These are phyloP conservation scores for Xylaria venustula DNA, from an alignment of 495 filamentous ascomycete genomes.

Conservation along the genomic window DNA sequence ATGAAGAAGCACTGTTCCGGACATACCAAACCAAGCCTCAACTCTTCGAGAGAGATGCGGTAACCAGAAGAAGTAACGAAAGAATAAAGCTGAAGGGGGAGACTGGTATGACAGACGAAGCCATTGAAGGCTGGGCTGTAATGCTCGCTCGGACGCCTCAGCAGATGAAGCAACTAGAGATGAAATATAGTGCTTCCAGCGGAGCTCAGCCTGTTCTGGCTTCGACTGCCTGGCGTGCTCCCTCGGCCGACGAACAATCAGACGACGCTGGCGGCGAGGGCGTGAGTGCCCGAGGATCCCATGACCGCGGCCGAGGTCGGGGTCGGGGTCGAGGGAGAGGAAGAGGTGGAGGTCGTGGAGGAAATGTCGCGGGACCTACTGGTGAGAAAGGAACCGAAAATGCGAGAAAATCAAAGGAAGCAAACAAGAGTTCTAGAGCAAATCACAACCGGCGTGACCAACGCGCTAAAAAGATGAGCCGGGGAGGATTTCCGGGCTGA, in stretches of 20 bases:
- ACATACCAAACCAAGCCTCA: constrained; percentile 61
- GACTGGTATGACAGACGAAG: constrained; percentile 90
- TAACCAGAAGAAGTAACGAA: constrained; percentile 61
- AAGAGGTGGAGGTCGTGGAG: constrained; percentile 51
- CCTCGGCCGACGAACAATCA: constrained; percentile 40
- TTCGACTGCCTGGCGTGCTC: constrained; percentile 60
- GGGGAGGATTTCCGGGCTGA: constrained; percentile 56
- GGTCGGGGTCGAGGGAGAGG: constrained; percentile 48
- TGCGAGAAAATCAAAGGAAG: constrained; percentile 63
- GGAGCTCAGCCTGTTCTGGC: constrained; percentile 61
- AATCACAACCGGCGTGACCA: constrained; percentile 70
- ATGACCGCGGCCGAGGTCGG: constrained; percentile 46
- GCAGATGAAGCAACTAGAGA: constrained; percentile 63
- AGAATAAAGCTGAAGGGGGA: constrained; percentile 66
- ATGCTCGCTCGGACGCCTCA: constrained; percentile 76
- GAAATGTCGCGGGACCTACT: constrained; percentile 57
- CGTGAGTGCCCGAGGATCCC: constrained; percentile 26
- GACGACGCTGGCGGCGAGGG: constrained; percentile 44
- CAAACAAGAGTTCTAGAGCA: constrained; percentile 59
- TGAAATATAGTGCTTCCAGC: constrained; percentile 57
- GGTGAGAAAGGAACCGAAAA: constrained; percentile 59
- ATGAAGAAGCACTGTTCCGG: constrained; percentile 62
- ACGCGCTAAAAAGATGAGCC: constrained; percentile 74
- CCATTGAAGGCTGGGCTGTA: constrained; percentile 88
- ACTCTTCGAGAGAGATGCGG: constrained; percentile 66